Evolutionary conservation across 441 rosid genomes (phyloP), one percentile per base, ranked within the genome.

Genomic region (Codiaeum variegatum): DNA sequence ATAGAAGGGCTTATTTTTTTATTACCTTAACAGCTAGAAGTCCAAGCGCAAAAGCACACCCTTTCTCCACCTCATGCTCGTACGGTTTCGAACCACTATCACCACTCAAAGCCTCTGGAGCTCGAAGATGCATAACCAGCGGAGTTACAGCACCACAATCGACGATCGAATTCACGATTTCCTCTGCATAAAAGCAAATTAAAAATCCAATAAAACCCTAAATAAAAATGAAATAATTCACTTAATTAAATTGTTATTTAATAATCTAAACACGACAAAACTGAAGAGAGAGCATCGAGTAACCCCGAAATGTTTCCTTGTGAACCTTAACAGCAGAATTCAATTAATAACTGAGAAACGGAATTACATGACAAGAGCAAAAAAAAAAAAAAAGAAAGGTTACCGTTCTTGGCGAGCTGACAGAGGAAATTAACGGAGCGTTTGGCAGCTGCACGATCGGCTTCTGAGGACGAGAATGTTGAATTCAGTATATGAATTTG

Each of bases 361-460:
- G 44, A 44, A 46, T 44, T 24, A 18, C 42, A 55, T 32, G 26
- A 12, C 21, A 23, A 10, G 21, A 64, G n/a, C 44, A 32, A 1
- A 2, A 0, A 47, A 28, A 26, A n/a, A n/a, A n/a, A 74, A 34
- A 60, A 5, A 60, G 2, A 28, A 0, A 29, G 32, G 5, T 38
- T 71, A 92, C 99, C 99, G 82, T 91, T 87, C 79, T 92, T 95
- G 51, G 99, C 97, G 47, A 91, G 91, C 84, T 95, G 94, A 56
- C 92, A 88, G 44, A 95, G 89, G 74, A 90, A 88, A 74, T 88
- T 89, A 70, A 90, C 82, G 54, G 98, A 95, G 77, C 91, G 92
- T 72, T 88, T 92, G 65, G 98, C 91, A 6, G 96, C 91, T 23
- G 90, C 88, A 46, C 98, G 99, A 91, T 92, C 99, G 52, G 88